Conservation (phyloP, 257 asterid species). For the Salvia miltiorrhiza region DNA sequence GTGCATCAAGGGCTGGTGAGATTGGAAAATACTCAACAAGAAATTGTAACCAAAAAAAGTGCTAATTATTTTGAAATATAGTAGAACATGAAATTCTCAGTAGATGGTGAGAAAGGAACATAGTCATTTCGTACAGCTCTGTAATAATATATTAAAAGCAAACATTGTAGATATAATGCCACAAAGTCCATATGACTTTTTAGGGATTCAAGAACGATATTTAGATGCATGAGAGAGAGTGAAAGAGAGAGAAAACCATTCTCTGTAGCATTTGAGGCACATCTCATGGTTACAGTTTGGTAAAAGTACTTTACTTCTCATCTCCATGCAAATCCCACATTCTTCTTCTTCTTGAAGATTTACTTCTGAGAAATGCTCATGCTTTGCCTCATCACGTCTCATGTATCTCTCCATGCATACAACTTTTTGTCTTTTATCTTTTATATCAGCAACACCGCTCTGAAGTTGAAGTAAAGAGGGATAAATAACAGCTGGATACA, state of each 20-base stretch:
- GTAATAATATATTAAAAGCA: not conserved
- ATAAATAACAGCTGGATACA: constrained; percentile 72
- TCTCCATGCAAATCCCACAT: constrained; percentile 96
- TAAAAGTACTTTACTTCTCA: constrained; percentile 66
- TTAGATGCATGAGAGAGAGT: not conserved
- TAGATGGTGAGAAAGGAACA: not conserved
- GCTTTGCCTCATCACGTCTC: constrained; percentile 64
- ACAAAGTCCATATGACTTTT: not conserved
- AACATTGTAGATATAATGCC: not conserved
- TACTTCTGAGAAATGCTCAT: constrained; percentile 42
- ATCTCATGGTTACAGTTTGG: constrained; percentile 78
- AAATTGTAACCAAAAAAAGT: not conserved
- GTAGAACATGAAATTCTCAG: not conserved
- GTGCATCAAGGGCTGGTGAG: not conserved
- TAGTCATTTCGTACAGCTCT: not conserved
- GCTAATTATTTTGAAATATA: not conserved
- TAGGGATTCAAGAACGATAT: not conserved
- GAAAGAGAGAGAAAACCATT: constrained; percentile 53
- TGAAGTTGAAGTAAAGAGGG: constrained; percentile 85
- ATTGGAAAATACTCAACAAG: not conserved
- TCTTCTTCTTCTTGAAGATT: constrained; percentile 84
- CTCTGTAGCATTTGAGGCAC: constrained; percentile 90
- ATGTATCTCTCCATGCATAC: constrained; percentile 67
- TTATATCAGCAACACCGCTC: constrained; percentile 73
- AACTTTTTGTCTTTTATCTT: constrained; percentile 69